These are phyloP conservation scores for Lentinula sp. DNA, from an alignment of 768 basidiomycete species.

Conservation along the genomic window DNA sequence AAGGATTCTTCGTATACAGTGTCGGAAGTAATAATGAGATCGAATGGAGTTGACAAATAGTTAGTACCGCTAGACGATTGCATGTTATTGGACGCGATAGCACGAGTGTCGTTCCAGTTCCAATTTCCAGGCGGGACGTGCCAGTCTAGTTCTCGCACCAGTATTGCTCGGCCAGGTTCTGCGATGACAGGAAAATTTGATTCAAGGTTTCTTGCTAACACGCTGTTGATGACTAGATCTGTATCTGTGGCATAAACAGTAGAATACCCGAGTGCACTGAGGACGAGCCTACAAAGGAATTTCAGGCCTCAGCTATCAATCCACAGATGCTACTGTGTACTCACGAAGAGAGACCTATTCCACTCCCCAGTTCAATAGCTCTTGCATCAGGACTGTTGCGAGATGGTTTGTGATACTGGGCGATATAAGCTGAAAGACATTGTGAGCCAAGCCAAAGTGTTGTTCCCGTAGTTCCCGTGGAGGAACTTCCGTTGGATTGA, in stretches of 20 bases:
- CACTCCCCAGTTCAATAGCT: constrained; percentile 77
- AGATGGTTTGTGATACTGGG: constrained; percentile 25
- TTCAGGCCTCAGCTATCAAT: constrained; percentile 1
- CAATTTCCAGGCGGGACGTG: constrained; percentile 46
- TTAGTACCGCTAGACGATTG: constrained; percentile 13
- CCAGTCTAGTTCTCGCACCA: constrained; percentile 71
- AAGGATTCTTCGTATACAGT: constrained; percentile 68
- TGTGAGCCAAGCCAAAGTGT: constrained; percentile 84
- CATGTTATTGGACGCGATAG: constrained; percentile 23
- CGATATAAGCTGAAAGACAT: constrained; percentile 60
- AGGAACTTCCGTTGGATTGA: constrained; percentile 40
- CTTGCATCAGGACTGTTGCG: constrained; percentile 8
- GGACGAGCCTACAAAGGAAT: constrained; percentile 41
- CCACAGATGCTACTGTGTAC: constrained; percentile 15
- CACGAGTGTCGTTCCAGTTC: constrained; percentile 42
- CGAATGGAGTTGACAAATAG: constrained; percentile 38
- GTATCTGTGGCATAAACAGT: constrained; percentile 76
- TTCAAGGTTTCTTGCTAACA: constrained; percentile 58
- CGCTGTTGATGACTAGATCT: constrained; percentile 51
- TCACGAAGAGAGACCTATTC: constrained; percentile 74
- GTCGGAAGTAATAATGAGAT: constrained; percentile 79
- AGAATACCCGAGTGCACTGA: constrained; percentile 60
- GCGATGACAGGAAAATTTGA: constrained; percentile 40
- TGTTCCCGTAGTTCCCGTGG: constrained; percentile 58
- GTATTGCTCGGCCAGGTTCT: constrained; percentile 23